Conservation (phyloP, 139 green algal species). For the Chlamydomonas urium region DNA sequence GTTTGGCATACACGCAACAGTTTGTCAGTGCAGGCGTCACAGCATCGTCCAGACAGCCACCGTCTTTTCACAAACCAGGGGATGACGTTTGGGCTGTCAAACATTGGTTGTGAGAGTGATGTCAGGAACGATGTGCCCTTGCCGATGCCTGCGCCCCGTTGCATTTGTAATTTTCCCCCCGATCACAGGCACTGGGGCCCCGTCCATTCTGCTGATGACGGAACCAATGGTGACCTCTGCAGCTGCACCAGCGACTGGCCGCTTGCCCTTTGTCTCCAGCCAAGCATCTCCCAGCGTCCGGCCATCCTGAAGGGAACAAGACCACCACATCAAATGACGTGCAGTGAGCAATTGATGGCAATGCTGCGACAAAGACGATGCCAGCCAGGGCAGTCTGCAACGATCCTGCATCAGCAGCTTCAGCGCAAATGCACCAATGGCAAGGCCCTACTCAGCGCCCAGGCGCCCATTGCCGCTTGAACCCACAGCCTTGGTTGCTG, state of each 20-base stretch:
- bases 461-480: not conserved
- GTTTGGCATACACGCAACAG: no score
- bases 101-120: no score
- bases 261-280: conserved; percentile 44
- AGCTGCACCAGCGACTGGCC: not conserved
- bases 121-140: no score
- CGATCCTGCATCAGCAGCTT: not conserved
- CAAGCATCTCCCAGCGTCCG: conserved; percentile 25
- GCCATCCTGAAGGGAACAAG: not conserved
- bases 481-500: not conserved
- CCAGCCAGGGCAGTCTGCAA: not conserved
- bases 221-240: not conserved
- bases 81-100: no score
- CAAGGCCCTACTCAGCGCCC: not conserved
- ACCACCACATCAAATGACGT: not conserved
- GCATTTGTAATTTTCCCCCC: not conserved
- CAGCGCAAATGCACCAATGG: not conserved
- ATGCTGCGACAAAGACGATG: not conserved
- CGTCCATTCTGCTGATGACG: not conserved
- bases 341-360: not conserved
- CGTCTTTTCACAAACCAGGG: no score
- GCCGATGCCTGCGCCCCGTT: no score
- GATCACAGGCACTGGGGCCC: not conserved
- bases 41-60: no score
- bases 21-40: no score